phyloP scores from a whole-genome alignment of 805 yeast species.

The Ogataea wickerhamii region DNA sequence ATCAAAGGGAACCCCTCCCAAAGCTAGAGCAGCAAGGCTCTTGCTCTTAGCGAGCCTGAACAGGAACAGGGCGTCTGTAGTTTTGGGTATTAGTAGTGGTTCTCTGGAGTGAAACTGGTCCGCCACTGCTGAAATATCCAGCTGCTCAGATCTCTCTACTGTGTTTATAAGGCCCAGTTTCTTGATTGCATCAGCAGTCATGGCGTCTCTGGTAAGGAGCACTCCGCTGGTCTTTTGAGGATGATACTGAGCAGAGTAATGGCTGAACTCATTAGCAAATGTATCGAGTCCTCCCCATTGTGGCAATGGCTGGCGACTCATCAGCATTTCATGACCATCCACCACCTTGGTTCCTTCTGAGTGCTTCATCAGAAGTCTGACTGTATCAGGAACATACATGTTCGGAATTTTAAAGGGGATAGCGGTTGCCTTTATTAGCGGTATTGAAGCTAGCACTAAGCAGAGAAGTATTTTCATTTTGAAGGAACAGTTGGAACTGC shows the following conservation, averaged over 20 bases:
- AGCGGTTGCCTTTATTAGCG: too few species aligned
- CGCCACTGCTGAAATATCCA: conserved; percentile 13
- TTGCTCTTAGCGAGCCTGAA: conserved; percentile 37
- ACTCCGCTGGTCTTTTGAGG: conserved; percentile 23
- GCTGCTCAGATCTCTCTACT: conserved; percentile 7
- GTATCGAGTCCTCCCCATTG: conserved; percentile 8
- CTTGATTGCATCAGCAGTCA: conserved; percentile 8
- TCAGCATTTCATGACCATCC: conserved; percentile 8
- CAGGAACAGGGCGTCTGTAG: conserved; percentile 35
- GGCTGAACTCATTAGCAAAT: conserved; percentile 11
- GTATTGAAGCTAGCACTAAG: too few species aligned
- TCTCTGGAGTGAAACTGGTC: conserved; percentile 10
- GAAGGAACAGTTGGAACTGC: too few species aligned
- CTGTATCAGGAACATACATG: conserved; percentile 2
- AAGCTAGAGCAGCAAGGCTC: not conserved
- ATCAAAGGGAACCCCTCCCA: conserved; percentile 34
- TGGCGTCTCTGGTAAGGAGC: conserved; percentile 16
- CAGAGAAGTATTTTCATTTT: too few species aligned
- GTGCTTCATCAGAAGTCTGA: conserved; percentile 3
- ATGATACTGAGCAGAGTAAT: conserved; percentile 12
- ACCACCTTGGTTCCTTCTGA: conserved; percentile 2
- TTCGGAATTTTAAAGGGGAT: conserved; percentile 11
- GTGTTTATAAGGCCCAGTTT: conserved; percentile 18
- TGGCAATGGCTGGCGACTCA: conserved; percentile 2
- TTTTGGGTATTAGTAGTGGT: conserved; percentile 32